Evolutionary conservation across 2,329 filamentous ascomycete genomes (phyloP).

Genomic region (Diaporthe ampelina): DNA sequence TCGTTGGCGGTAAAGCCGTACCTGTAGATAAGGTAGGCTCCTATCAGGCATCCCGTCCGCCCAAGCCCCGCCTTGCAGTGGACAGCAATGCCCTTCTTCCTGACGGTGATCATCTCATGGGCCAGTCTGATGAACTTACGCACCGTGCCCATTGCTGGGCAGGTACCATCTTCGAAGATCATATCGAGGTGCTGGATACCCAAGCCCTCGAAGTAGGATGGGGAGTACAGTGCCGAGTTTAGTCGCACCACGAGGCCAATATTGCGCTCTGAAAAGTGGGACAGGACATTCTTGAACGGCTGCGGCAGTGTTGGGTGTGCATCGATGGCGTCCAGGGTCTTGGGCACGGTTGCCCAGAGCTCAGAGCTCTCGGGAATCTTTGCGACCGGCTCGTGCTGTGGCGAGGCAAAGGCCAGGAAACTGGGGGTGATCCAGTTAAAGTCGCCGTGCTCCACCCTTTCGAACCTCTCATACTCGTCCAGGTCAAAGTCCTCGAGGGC

Average conservation of each 20-base stretch:
- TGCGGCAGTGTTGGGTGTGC: slow-evolving; percentile 78
- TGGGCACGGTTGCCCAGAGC: slow-evolving; percentile 80
- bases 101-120: slow-evolving; percentile 92
- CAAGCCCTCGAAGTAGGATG: slow-evolving; percentile 95
- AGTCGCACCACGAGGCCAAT: slow-evolving; percentile 94
- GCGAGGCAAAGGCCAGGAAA: slow-evolving; percentile 96
- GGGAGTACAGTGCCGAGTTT: slow-evolving; percentile 95
- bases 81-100: slow-evolving; percentile 93
- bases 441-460: slow-evolving; percentile 97
- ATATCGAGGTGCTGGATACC: slow-evolving; percentile 98
- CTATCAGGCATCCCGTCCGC: slow-evolving; percentile 95
- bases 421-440: slow-evolving; percentile 99
- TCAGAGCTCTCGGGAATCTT: slow-evolving; percentile 81
- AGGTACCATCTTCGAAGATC: slow-evolving; percentile 99
- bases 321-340: slow-evolving; percentile 80
- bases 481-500: slow-evolving; percentile 94
- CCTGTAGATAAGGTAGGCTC: slow-evolving; percentile 96
- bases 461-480: slow-evolving; percentile 96
- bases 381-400: slow-evolving; percentile 83
- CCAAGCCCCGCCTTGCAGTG: slow-evolving; percentile 99
- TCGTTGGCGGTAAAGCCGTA: slow-evolving; percentile 98
- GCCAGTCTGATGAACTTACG: slow-evolving; percentile 95
- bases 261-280: slow-evolving; percentile 88
- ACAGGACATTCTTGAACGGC: slow-evolving; percentile 96
- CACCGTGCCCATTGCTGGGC: slow-evolving; percentile 89